Evolutionary conservation across 306 rosid genomes (phyloP).

Genomic region (Fragaria vesca): DNA sequence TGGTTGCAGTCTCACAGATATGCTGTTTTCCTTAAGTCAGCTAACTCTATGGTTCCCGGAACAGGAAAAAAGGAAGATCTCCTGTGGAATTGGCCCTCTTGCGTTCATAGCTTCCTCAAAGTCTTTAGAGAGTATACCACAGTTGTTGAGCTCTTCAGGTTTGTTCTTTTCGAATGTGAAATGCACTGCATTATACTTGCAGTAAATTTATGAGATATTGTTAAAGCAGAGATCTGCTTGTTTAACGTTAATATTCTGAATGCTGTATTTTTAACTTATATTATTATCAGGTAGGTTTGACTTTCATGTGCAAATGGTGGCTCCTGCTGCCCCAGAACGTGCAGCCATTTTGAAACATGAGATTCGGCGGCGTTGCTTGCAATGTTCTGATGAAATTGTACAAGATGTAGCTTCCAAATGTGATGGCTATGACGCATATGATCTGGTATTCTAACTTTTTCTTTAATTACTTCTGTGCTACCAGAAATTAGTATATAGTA

Average conservation of each 20-base stretch:
- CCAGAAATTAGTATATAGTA: neutral
- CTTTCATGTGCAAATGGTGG: conserved; percentile 78
- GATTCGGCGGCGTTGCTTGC: conserved; percentile 68
- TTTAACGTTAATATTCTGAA: conserved; percentile 19
- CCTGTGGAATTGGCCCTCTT: conserved; percentile 83
- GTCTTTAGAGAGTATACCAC: conserved; percentile 76
- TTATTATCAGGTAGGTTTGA: conserved; percentile 76
- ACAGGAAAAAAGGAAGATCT: conserved; percentile 63
- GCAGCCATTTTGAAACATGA: conserved; percentile 83
- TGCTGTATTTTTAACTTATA: conserved; percentile 20
- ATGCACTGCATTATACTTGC: neutral
- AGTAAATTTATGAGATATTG: neutral
- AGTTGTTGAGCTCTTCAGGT: conserved; percentile 89
- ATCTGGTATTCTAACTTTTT: conserved; percentile 64
- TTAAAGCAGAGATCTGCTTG: neutral
- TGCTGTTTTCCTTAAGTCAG: conserved; percentile 11
- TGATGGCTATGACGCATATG: conserved; percentile 97
- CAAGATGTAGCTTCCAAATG: conserved; percentile 80
- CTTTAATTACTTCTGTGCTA: neutral
- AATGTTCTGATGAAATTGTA: conserved; percentile 66
- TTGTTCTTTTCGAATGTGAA: conserved; percentile 30
- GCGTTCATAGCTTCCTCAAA: conserved; percentile 70
- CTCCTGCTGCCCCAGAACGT: conserved; percentile 91
- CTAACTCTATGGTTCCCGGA: conserved; percentile 21
- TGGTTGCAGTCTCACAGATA: neutral